Percentiles rank a stretch among this genome's conserved stretches.
Conservation (phyloP, 768 basidiomycete genomes). For the Russula sp. region DNA sequence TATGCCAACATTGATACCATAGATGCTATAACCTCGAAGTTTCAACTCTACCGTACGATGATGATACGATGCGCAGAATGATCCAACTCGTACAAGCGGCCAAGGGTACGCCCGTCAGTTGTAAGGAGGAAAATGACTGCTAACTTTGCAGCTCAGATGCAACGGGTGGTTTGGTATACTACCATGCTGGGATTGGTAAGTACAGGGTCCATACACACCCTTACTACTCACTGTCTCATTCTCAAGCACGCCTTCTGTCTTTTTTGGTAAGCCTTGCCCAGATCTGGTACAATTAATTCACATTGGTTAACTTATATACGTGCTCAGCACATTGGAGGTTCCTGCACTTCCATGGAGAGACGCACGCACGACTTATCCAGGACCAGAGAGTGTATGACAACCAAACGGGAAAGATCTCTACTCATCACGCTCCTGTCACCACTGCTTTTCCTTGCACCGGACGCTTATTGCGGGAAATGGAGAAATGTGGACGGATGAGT, state of each 20-base stretch:
- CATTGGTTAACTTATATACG: not conserved
- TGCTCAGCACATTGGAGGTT: slow-evolving; percentile 26
- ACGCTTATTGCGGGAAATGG: slow-evolving; percentile 21
- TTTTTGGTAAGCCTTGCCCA: slow-evolving; percentile 20
- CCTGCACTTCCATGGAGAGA: slow-evolving; percentile 27
- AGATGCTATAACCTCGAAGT: slow-evolving; percentile 24
- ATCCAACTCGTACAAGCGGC: slow-evolving; percentile 16
- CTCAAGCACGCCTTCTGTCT: slow-evolving; percentile 18
- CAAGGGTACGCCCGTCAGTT: not conserved
- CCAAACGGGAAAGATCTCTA: slow-evolving; percentile 3
- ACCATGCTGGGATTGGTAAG: slow-evolving; percentile 19
- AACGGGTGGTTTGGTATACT: not conserved
- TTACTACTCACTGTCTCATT: not conserved
- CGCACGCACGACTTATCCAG: slow-evolving; percentile 17
- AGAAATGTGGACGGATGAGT: slow-evolving; percentile 21
- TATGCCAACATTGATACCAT: not conserved
- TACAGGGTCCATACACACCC: not conserved
- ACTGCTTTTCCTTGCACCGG: slow-evolving; percentile 21
- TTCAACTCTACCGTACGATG: slow-evolving; percentile 22
- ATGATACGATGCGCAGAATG: slow-evolving; percentile 15
- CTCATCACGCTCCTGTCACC: slow-evolving; percentile 23
- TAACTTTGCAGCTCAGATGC: slow-evolving; percentile 8
- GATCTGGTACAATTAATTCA: not conserved
- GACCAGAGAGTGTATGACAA: slow-evolving; percentile 10
- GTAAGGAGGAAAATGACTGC: not conserved